Base-by-base conservation (phyloP, 1,284 basidiomycete species). In the Amylostereum chailletii region DNA sequence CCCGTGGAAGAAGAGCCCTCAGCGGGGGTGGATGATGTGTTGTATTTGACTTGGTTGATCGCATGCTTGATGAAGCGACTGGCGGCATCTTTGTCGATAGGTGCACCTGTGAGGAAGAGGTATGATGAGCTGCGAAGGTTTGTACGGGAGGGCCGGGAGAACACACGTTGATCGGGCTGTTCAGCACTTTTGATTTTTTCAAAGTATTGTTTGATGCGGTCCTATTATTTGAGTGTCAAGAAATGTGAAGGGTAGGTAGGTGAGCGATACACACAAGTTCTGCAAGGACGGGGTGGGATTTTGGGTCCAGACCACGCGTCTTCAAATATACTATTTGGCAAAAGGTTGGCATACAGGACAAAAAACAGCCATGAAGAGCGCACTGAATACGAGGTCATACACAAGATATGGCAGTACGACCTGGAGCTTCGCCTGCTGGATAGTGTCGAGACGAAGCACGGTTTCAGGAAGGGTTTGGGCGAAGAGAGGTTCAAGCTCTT, bases 311-410 rank as follows among this genome's bases (percentile, higher is more conserved):
- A 2, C 88, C 88, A 55, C 75, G 71, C 34, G 83, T 74, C 67
- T 85, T 90, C 37, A 91, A 71, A 62, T 89, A 89, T 42, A 90
- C 88, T 90, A 53, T 8, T 26, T 37, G 40, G 31, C 32, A 5
- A 6, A 30, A 42, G 42, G 34, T 53, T 42, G 48, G 47, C 34
- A 31, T 42, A 45, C 10, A 53, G 49, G 31, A 33, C 9, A 45
- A 31, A 27, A 30, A 52, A 34, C 48, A 39, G 30, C 31, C 1
- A 52, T 40, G 40, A 27, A 43, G 36, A 1, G 70, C 79, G 53
- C 54, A 89, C 89, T 83, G 67, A 89, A 90, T n/a, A 89, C 69
- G 11, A 91, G 72, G 63, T 90, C 87, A 57, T 91, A 88, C 3
- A 86, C 72, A n/a, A 88, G 69, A 63, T 91, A 90, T 8, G 86